Percentiles rank a stretch among this genome's conserved stretches.
These are phyloP conservation scores for Kurtzmaniella cleridarum DNA, from an alignment of 805 yeast species.

Conservation along the genomic window DNA sequence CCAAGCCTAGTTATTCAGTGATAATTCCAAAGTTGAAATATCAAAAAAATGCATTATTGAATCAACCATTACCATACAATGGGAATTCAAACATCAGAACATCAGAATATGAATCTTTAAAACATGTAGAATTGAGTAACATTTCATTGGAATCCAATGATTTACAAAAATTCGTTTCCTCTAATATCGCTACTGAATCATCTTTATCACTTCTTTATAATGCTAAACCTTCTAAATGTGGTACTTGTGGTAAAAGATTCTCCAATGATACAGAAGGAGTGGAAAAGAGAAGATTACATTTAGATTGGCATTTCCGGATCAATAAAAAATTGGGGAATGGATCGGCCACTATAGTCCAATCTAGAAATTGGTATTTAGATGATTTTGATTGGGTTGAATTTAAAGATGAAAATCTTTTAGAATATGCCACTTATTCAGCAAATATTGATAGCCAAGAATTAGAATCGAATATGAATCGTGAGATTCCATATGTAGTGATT, in stretches of 20 bases:
- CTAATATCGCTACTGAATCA: slow-evolving; percentile 32
- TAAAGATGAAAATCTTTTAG: slow-evolving; percentile 54
- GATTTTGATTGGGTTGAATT: slow-evolving; percentile 69
- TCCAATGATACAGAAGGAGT: slow-evolving; percentile 52
- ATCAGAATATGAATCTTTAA: slow-evolving; percentile 31
- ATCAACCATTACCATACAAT: slow-evolving; percentile 1
- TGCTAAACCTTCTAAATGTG: slow-evolving; percentile 74
- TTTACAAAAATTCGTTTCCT: slow-evolving; percentile 34
- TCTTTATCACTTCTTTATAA: slow-evolving; percentile 44
- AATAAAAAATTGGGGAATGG: slow-evolving; percentile 57
- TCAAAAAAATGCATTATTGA: slow-evolving; percentile 5
- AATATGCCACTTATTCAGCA: slow-evolving; percentile 19
- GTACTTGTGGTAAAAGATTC: slow-evolving; percentile 86
- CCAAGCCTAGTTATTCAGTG: slow-evolving; percentile 27
- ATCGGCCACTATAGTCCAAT: slow-evolving; percentile 44
- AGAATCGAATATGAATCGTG: slow-evolving; percentile 2
- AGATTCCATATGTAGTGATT: slow-evolving; percentile 48
- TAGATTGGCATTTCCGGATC: slow-evolving; percentile 95
- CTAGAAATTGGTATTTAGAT: slow-evolving; percentile 77
- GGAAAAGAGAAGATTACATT: slow-evolving; percentile 54
- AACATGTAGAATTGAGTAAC: slow-evolving; percentile 25
- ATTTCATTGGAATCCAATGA: slow-evolving; percentile 11
- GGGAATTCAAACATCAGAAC: slow-evolving; percentile 11
- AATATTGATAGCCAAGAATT: slow-evolving; percentile 1
- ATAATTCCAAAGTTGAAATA: slow-evolving; percentile 28